A percentile compares a stretch with the other conserved stretches of the same genome.
Evolutionary conservation across 768 basidiomycete species (phyloP).

Genomic region (Pholiota conissans): DNA sequence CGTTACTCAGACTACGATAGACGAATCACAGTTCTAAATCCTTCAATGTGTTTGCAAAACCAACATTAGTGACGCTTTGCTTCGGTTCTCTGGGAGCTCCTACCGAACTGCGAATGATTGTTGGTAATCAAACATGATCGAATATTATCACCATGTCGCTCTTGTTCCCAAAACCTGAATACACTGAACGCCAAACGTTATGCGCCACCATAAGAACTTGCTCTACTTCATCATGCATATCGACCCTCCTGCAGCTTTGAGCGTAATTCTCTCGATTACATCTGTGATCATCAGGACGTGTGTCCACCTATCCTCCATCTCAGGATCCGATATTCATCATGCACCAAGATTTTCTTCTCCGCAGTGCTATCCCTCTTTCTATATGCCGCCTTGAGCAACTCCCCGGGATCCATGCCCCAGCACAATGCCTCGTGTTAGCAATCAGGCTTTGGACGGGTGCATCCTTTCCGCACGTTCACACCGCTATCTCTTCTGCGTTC

Average conservation of each 20-base stretch:
- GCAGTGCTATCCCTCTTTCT: background rate
- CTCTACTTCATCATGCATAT: too few relatives aligned
- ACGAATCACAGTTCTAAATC: too few relatives aligned
- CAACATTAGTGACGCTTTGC: background rate
- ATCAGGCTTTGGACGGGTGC: background rate
- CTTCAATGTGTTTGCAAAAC: too few relatives aligned
- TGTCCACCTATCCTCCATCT: background rate
- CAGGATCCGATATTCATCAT: background rate
- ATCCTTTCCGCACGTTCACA: background rate
- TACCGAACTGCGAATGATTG: background rate
- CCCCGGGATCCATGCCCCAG: too few relatives aligned
- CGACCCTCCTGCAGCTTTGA: background rate
- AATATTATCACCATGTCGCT: background rate
- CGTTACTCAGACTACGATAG: background rate
- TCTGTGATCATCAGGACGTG: background rate
- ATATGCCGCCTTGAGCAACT: background rate
- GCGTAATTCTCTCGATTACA: background rate
- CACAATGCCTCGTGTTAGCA: background rate
- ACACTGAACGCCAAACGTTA: too few relatives aligned
- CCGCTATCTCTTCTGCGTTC: background rate
- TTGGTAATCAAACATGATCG: background rate
- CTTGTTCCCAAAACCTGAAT: too few relatives aligned
- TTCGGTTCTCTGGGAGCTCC: background rate
- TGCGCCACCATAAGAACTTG: too few relatives aligned
- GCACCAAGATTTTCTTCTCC: too few relatives aligned